These are phyloP conservation scores for Spergularia bocconei DNA, from an alignment of 148 eudicot species.

Conservation along the genomic window DNA sequence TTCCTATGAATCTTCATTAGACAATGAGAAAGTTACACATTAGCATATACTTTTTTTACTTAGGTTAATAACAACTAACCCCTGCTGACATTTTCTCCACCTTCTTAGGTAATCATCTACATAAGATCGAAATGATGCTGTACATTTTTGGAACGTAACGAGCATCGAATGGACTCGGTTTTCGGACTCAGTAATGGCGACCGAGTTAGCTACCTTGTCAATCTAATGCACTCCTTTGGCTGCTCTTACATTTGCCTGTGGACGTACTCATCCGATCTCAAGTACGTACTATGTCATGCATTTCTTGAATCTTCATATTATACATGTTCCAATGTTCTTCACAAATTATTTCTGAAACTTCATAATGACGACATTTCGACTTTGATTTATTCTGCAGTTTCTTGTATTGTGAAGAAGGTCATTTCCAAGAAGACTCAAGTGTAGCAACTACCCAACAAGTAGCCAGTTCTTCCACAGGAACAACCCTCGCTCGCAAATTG, in stretches of 20 bases:
- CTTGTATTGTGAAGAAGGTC: conserved; percentile 50
- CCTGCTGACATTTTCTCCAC: neutral
- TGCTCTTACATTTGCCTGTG: conserved; percentile 76
- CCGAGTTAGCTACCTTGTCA: conserved; percentile 39
- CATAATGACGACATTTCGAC: neutral
- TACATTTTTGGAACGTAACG: neutral
- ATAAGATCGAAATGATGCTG: neutral
- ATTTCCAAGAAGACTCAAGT: conserved; percentile 35
- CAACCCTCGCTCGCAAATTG: conserved; percentile 31
- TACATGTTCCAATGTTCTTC: conserved; percentile 10
- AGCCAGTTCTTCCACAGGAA: conserved; percentile 47
- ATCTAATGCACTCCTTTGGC: conserved; percentile 44
- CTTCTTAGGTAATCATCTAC: neutral
- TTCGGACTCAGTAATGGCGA: conserved; percentile 47
- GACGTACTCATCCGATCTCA: conserved; percentile 43
- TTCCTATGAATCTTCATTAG: conserved; percentile 20
- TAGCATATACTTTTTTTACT: neutral
- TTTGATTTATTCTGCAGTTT: conserved; percentile 29
- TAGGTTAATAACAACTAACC: neutral
- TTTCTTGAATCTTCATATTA: conserved; percentile 21
- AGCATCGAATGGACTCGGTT: conserved; percentile 53
- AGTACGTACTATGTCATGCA: conserved; percentile 11
- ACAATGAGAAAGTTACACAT: neutral
- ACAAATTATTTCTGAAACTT: neutral
- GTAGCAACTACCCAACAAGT: neutral